Base-by-base conservation (phyloP, 1,284 basidiomycete genomes). In the Trichosporon coremiiforme region DNA sequence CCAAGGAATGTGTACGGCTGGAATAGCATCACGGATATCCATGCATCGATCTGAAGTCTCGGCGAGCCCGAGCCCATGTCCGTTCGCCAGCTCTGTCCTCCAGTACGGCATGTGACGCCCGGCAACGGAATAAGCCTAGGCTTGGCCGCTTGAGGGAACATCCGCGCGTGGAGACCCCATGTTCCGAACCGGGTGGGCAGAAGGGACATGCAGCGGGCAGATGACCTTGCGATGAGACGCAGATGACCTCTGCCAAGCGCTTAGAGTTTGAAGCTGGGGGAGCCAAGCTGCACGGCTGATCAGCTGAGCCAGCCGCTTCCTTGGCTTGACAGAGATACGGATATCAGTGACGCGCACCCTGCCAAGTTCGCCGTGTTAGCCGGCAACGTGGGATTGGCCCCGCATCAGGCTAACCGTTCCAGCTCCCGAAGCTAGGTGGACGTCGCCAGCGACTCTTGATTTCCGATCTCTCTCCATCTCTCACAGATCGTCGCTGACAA, bases 361-460 rank as follows among this genome's bases (percentile, higher is more conserved):
- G 41, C 41, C 41, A 45, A 45, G 17, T 25, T 2, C 41, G 41
- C 41, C 41, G 41, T n/a, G 41, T 45, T 45, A n/a, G 50, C 50
- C 50, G 50, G 20, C n/a, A 53, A 53, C 50, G 50, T 53, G 50
- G 50, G 22, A 53, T 22, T 25, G 50, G 50, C 50, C 50, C 50
- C 50, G 50, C 50, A 53, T 10, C 25, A 25, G 25, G 25, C 25
- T 3, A 25, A 25, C 25, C 25, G 25, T 25, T 25, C 25, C 25
- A 25, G 25, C 25, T 25, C 25, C 25, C 25, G 25, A 25, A 25
- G 25, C 25, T 25, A 25, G 25, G 25, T 25, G 25, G 25, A 25
- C 25, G 25, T 25, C 25, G 25, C 25, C 25, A 25, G 25, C 25
- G 25, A 25, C 25, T 25, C 25, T 25, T 25, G 25, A 25, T 25